Conservation (phyloP, 2,329 filamentous ascomycete genomes). For the Myriangium duriaei region DNA sequence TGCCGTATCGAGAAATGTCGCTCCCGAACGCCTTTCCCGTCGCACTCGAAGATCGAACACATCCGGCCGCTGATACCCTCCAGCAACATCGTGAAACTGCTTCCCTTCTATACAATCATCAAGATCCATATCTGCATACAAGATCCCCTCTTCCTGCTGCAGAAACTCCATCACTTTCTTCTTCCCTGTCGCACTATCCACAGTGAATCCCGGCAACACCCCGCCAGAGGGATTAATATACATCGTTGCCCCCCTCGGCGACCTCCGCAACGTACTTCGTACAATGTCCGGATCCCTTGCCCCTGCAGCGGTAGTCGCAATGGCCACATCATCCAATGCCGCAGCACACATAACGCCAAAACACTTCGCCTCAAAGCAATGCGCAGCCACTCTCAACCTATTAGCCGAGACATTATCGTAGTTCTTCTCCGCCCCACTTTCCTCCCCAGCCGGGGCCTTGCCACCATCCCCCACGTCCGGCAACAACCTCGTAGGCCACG, state of each 20-base stretch:
- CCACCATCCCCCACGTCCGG: too few species aligned
- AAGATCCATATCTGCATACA: constrained; percentile 41
- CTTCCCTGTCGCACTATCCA: constrained; percentile 17
- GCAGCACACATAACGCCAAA: constrained; percentile 42
- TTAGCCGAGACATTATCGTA: constrained; percentile 46
- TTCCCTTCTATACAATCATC: constrained; percentile 42
- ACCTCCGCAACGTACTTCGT: constrained; percentile 22
- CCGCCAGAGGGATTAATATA: constrained; percentile 41
- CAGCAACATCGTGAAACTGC: constrained; percentile 45
- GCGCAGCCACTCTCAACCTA: constrained; percentile 38
- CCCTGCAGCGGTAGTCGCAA: constrained; percentile 22
- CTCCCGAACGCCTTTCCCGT: constrained; percentile 27
- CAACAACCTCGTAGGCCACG: constrained; percentile 36
- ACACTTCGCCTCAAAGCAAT: constrained; percentile 47
- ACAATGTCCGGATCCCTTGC: constrained; percentile 21
- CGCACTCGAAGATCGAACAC: constrained; percentile 41
- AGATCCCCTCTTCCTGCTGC: constrained; percentile 35
- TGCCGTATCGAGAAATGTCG: constrained; percentile 16
- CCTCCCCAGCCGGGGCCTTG: not conserved
- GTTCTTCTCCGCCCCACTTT: constrained; percentile 20
- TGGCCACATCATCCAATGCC: constrained; percentile 28
- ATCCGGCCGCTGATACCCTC: constrained; percentile 43
- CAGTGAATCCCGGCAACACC: constrained; percentile 26
- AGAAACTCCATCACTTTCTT: constrained; percentile 25
- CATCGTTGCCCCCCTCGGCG: constrained; percentile 35